Base-by-base conservation (phyloP, 1,284 basidiomycete species). In the Trichosporon sp. region DNA sequence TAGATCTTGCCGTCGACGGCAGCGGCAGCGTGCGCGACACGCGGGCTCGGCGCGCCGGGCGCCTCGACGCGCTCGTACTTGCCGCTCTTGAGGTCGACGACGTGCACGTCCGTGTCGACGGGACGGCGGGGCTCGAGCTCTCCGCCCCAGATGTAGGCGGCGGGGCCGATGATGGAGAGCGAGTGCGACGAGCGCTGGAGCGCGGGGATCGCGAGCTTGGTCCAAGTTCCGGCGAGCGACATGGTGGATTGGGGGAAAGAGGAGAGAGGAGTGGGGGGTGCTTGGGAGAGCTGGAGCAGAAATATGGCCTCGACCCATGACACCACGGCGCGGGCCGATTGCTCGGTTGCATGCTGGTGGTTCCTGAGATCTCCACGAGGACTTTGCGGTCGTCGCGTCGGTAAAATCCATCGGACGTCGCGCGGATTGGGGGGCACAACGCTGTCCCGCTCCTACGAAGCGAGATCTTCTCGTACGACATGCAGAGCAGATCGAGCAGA, bases 171-270 rank as follows among this genome's bases (percentile, higher is more conserved):
- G 32, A 72, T 34, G 6, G 73, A 75, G 58, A 78, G 63, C 3
- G 73, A 73, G 42, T 78, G 77, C 27, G 76, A 77, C 13, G 75
- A 76, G 64, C 77, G 72, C 25, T 68, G 68, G 7, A 77, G 72
- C 5, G 65, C 42, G 1, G 64, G 25, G 3, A 47, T 27, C 8
- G 68, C 35, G 25, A 70, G 35, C 25, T 64, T 65, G 12, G 53
- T 65, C 67, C 67, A 68, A 27, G 27, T 66, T n/a, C 34, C 62
- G 12, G 62, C 11, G 3, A 38, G 11, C 62, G 13, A n/a, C 13
- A 15, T 53, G 18, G 27, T 51, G 47, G 47, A 51, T 51, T 25
- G 47, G 47, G 47, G 47, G 47, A 21, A 23, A n/a, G 38, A 3
- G 38, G 21, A 23, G 21, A n/a, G 18, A 25, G 47, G 47, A 51